Evolutionary conservation across 73 alveolate species (phyloP), one percentile per base, ranked within the genome.

Genomic region (Durusdinium trenchii): DNA sequence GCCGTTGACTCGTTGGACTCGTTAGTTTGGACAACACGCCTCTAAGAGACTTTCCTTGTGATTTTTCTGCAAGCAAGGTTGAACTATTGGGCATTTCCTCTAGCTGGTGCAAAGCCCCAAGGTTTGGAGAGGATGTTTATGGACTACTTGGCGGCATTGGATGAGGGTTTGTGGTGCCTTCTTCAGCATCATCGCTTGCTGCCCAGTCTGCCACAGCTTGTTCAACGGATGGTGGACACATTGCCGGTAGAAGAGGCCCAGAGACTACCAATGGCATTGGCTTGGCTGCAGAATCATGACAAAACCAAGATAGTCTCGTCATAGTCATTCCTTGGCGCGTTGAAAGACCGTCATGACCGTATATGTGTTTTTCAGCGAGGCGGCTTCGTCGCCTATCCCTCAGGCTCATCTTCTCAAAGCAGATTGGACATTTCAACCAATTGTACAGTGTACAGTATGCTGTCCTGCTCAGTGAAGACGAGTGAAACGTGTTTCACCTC

Each of bases 111-210:
- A 10, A 81, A 12, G 69, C 91, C 91, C 23, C 71, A 45, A 28
- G 91, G 71, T 2, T 50, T 81, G 91, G 46, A 81, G 45, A 18
- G n/a, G 46, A 81, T 81, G 30, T 6, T 81, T 6, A 45, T 45
- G 42, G 91, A 45, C 28, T 81, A 46, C 36, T 2, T 47, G 91
- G 46, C 69, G 23, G 91, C 91, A 47, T 28, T 81, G 91, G 91
- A 81, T 28, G 57, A 81, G 3, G 91, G 91, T 45, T 43, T 81
- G n/a, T 81, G 91, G 91, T 46, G 71, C 61, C 35, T 81, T 67
- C 91, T 81, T 5, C 91, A 81, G 50, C 84, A 71, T n/a, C 50
- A 71, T 36, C 84, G 84, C 7, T 36, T 71, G 84, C 38, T 71
- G 84, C 84, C 84, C 84, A 36, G 50, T 6, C 26, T 71, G 30